Evolutionary conservation across 1,284 basidiomycete species (phyloP).

Genomic region (Takashimella tepidaria): DNA sequence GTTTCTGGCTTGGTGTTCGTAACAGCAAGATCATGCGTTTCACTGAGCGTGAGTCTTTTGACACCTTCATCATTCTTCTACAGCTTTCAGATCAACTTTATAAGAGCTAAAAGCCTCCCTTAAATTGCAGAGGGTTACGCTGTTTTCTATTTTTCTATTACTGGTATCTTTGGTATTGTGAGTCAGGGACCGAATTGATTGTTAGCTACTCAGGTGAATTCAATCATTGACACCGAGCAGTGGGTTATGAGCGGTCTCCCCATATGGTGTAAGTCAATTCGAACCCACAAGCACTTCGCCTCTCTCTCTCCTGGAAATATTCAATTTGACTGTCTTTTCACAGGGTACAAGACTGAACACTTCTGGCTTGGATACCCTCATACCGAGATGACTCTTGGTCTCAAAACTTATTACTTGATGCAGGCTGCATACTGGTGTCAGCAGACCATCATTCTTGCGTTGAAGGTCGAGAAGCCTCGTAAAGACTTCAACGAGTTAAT

Average conservation of each 20-base stretch:
- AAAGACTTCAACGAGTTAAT: slow-evolving; percentile 87
- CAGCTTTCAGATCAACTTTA: background rate
- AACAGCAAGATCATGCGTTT: slow-evolving; percentile 71
- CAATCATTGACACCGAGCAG: slow-evolving; percentile 46
- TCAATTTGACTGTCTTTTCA: background rate
- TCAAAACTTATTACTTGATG: slow-evolving; percentile 90
- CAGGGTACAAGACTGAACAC: slow-evolving; percentile 66
- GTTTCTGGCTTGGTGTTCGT: slow-evolving; percentile 61
- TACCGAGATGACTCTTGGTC: slow-evolving; percentile 75
- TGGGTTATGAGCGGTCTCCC: slow-evolving; percentile 80
- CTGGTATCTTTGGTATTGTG: slow-evolving; percentile 71
- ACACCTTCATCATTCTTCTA: background rate
- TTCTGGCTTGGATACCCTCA: slow-evolving; percentile 87
- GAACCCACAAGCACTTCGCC: background rate
- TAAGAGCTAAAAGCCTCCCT: no score
- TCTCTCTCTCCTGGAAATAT: no score
- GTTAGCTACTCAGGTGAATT: background rate
- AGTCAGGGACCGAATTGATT: no score
- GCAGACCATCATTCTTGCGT: slow-evolving; percentile 79
- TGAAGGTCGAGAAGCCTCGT: slow-evolving; percentile 85
- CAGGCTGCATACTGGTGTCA: slow-evolving; percentile 91
- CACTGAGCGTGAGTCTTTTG: slow-evolving; percentile 58
- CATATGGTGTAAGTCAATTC: slow-evolving; percentile 61
- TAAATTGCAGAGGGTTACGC: slow-evolving; percentile 68
- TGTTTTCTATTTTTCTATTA: slow-evolving; percentile 67